Evolutionary conservation across 75 land plant species (phyloP).

Genomic region (Isoetes taiwanensis): DNA sequence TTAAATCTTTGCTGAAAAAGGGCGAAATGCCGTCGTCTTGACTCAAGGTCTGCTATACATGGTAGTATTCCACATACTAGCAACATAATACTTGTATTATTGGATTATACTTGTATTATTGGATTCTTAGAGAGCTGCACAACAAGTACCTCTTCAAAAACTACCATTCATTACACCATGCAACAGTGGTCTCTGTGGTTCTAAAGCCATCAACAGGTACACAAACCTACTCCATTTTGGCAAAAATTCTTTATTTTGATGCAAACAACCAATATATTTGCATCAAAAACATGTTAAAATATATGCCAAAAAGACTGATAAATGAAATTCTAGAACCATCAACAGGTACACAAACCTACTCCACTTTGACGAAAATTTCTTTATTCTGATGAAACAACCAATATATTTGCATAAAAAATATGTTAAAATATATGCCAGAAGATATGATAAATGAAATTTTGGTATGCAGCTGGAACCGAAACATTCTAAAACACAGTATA

Average conservation of each 20-base stretch:
- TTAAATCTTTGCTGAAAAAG: too few relatives aligned
- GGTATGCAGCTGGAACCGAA: conserved; percentile 13
- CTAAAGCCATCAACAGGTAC: conserved; percentile 47
- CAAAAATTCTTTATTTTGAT: too few relatives aligned
- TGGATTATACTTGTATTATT: too few relatives aligned
- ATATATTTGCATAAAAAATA: too few relatives aligned
- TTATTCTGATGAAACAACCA: too few relatives aligned
- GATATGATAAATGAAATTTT: neutral
- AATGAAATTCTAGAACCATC: conserved; percentile 40
- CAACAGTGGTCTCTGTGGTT: conserved; percentile 32
- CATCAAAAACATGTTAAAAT: too few relatives aligned
- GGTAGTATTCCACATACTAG: conserved; percentile 37
- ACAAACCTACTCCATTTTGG: too few relatives aligned
- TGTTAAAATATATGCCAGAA: too few relatives aligned
- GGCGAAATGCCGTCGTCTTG: too few relatives aligned
- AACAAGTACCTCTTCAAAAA: conserved; percentile 22
- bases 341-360: too few relatives aligned
- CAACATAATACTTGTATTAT: conserved; percentile 45
- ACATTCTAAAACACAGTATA: conserved; percentile 23
- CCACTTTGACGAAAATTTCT: too few relatives aligned
- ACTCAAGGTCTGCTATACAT: conserved; percentile 20
- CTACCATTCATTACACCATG: conserved; percentile 63
- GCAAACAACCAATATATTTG: too few relatives aligned
- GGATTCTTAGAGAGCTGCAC: conserved; percentile 41
- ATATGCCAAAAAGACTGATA: conserved; percentile 29